Evolutionary conservation across 2,329 filamentous ascomycete genomes (phyloP).

Genomic region (Clonostachys sp.): DNA sequence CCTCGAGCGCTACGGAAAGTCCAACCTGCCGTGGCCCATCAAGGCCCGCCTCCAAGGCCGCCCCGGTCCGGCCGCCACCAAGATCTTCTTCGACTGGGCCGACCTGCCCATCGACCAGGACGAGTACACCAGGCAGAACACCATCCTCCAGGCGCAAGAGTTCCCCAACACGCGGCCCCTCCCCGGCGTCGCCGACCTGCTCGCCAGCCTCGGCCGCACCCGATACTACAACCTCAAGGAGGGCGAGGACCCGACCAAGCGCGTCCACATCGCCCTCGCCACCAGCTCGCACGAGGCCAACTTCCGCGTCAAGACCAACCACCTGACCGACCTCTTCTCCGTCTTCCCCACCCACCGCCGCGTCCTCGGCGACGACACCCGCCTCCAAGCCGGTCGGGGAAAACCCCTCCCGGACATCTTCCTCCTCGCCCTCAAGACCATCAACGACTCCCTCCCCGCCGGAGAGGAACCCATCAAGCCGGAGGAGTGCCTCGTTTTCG

Average conservation of each 20-base stretch:
- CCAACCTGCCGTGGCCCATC: slow-evolving; percentile 82
- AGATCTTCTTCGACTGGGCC: slow-evolving; percentile 72
- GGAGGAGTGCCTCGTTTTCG: slow-evolving; percentile 91
- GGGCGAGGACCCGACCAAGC: slow-evolving; percentile 13
- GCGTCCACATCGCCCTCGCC: slow-evolving; percentile 79
- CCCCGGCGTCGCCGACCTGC: slow-evolving; percentile 69
- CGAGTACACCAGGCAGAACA: slow-evolving; percentile 58
- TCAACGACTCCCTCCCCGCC: slow-evolving; percentile 68
- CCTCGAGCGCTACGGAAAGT: slow-evolving; percentile 68
- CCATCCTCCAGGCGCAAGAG: slow-evolving; percentile 60
- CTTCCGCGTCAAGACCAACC: slow-evolving; percentile 71
- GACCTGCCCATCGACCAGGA: slow-evolving; percentile 71
- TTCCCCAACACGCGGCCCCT: slow-evolving; percentile 76
- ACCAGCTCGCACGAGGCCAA: slow-evolving; percentile 72
- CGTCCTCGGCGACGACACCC: slow-evolving; percentile 79
- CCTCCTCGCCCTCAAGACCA: slow-evolving; percentile 74
- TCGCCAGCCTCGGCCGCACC: slow-evolving; percentile 53
- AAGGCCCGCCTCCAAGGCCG: slow-evolving; percentile 78
- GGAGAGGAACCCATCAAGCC: slow-evolving; percentile 65
- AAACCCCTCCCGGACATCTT: slow-evolving; percentile 97
- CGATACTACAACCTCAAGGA: slow-evolving; percentile 39
- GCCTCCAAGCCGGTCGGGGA: slow-evolving; percentile 75
- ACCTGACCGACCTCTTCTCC: slow-evolving; percentile 53
- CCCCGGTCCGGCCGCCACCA: slow-evolving; percentile 46
- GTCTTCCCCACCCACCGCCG: slow-evolving; percentile 66